Conservation (phyloP, 495 filamentous ascomycete genomes). For the Aspergillus avenaceus region DNA sequence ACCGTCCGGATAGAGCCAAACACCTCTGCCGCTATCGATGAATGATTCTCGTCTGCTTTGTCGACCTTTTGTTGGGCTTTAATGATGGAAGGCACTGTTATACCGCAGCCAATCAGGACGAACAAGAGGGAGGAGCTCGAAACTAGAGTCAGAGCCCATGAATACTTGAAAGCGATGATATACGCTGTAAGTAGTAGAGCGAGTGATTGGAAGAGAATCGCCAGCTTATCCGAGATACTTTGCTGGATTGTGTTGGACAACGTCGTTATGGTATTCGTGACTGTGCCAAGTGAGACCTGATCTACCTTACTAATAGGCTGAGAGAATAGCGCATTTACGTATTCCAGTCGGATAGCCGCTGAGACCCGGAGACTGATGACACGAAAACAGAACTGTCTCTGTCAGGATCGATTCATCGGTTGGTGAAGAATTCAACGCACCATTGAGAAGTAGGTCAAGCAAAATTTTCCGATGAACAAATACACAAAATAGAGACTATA, state of each 20-base stretch:
- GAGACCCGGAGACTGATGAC: slow-evolving; percentile 40
- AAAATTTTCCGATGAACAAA: slow-evolving; percentile 37
- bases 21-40: slow-evolving; percentile 44
- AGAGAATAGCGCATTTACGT: slow-evolving; percentile 28
- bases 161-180: slow-evolving; percentile 45
- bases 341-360: slow-evolving; percentile 25
- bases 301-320: slow-evolving; percentile 30
- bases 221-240: slow-evolving; percentile 59
- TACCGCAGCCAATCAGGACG: slow-evolving; percentile 23
- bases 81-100: slow-evolving; percentile 41
- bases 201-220: slow-evolving; percentile 44
- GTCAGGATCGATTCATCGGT: not conserved
- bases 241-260: slow-evolving; percentile 61
- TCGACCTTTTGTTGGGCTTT: slow-evolving; percentile 23
- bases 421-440: slow-evolving; percentile 4
- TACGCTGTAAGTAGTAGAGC: slow-evolving; percentile 49
- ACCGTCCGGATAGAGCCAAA: slow-evolving; percentile 49
- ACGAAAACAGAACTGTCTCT: slow-evolving; percentile 46
- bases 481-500: slow-evolving; percentile 31
- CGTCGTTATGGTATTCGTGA: slow-evolving; percentile 57
- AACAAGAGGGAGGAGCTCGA: slow-evolving; percentile 38
- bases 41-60: slow-evolving; percentile 28
- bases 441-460: slow-evolving; percentile 29
- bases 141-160: slow-evolving; percentile 45
- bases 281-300: slow-evolving; percentile 27